These are phyloP conservation scores for Ciborinia camelliae DNA, from an alignment of 2,329 filamentous ascomycete species.

Conservation along the genomic window DNA sequence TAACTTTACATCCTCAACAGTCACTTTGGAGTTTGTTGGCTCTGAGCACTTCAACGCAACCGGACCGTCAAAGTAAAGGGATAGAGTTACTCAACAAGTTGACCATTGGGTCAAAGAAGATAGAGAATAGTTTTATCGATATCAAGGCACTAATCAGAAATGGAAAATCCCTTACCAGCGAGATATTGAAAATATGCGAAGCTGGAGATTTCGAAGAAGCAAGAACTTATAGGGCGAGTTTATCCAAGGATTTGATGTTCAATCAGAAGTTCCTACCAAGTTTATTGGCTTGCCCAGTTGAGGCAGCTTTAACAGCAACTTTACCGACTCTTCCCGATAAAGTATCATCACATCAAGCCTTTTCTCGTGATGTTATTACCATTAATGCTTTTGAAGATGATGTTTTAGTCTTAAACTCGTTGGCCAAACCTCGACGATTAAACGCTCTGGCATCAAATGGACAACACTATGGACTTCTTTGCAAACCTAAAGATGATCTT, in stretches of 20 bases:
- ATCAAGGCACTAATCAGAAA: slow-evolving; percentile 69
- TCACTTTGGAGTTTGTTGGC: slow-evolving; percentile 88
- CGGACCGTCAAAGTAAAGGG: slow-evolving; percentile 59
- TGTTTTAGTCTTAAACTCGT: slow-evolving; percentile 82
- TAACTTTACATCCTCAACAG: slow-evolving; percentile 82
- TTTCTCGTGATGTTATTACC: slow-evolving; percentile 80
- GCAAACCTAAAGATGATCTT: slow-evolving; percentile 97
- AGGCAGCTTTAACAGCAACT: slow-evolving; percentile 77
- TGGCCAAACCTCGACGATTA: slow-evolving; percentile 88
- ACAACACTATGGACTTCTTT: slow-evolving; percentile 80
- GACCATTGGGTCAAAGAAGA: slow-evolving; percentile 47
- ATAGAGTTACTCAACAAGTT: slow-evolving; percentile 51
- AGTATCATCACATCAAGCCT: slow-evolving; percentile 76
- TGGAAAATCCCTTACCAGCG: slow-evolving; percentile 79
- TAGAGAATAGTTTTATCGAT: slow-evolving; percentile 53
- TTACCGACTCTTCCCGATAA: slow-evolving; percentile 73
- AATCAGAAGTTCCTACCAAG: slow-evolving; percentile 80
- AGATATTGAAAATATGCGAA: slow-evolving; percentile 76
- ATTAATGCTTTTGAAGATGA: slow-evolving; percentile 81
- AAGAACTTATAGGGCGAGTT: slow-evolving; percentile 65
- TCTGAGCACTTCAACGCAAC: slow-evolving; percentile 75
- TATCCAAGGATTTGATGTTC: slow-evolving; percentile 76
- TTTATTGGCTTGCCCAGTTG: slow-evolving; percentile 82
- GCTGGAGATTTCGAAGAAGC: slow-evolving; percentile 69
- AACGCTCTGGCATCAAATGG: slow-evolving; percentile 88